A percentile compares a stretch with the other conserved stretches of the same genome.
These are phyloP conservation scores for Phytophthora fragariaefolia DNA, from an alignment of 352 stramenopile genomes.

Conservation along the genomic window DNA sequence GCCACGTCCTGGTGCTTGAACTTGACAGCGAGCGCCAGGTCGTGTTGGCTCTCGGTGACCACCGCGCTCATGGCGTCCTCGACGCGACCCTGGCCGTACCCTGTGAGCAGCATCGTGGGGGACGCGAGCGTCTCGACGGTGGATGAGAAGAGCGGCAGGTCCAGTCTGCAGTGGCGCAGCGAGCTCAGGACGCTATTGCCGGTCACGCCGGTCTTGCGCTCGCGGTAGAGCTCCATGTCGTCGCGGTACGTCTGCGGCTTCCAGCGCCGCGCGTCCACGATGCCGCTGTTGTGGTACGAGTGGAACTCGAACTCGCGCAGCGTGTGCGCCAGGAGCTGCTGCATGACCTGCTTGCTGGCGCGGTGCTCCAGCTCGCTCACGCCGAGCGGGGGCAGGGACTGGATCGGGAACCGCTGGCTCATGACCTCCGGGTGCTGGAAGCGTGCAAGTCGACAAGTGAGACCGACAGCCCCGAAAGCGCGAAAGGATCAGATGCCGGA, in stretches of 20 bases:
- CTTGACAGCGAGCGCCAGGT: conserved; percentile 59
- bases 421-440: too few relatives aligned
- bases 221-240: conserved; percentile 52
- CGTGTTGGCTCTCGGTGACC: conserved; percentile 59
- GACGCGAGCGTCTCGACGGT: conserved; percentile 40
- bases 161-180: conserved; percentile 37
- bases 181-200: conserved; percentile 33
- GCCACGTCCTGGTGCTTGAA: conserved; percentile 71
- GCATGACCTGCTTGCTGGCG: conserved; percentile 43
- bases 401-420: conserved; percentile 53
- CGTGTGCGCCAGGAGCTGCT: conserved; percentile 47
- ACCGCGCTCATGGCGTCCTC: conserved; percentile 65
- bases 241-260: conserved; percentile 50
- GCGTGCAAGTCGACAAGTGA: conserved; percentile 38
- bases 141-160: conserved; percentile 38
- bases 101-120: conserved; percentile 54
- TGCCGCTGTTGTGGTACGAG: conserved; percentile 38
- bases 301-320: conserved; percentile 59
- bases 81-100: conserved; percentile 50
- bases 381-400: conserved; percentile 42
- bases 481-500: conserved; percentile 23
- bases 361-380: conserved; percentile 41
- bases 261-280: conserved; percentile 50
- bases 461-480: conserved; percentile 11
- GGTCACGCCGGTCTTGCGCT: conserved; percentile 40